Evolutionary conservation across 2,329 filamentous ascomycete genomes (phyloP), one percentile per base, ranked within the genome.

Genomic region (Stachybotrys chartarum): DNA sequence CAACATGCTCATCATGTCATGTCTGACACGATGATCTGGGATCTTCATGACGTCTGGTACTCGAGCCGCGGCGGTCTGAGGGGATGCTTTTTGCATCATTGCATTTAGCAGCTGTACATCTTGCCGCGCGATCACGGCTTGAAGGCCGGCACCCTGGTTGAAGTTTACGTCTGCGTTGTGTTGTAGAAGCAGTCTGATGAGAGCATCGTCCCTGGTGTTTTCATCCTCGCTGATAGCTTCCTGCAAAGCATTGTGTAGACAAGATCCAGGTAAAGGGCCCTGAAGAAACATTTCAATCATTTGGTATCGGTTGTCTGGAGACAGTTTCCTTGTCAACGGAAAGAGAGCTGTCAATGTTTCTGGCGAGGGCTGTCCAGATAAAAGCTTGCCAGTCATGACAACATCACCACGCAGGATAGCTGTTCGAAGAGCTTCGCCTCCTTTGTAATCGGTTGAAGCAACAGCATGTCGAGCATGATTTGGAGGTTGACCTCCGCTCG

Each of bases 151-250:
- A 0, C 80, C 79, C 30, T 78, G 74, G 47, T 78, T 77, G 54
- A 78, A 79, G 58, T 82, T 82, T 44, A 81, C 73, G 51, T 83
- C 80, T 5, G 78, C 78, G 14, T 78, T 75, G 57, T 81, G 70
- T 2, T 73, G 70, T 6, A 85, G 68, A 4, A 84, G 67, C 5
- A 84, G 70, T 7, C 73, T 71, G 54, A 85, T 79, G 11, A 85
- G 66, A 1, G 72, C 70, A 47, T 78, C 74, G 45, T 84, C 81
- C 44, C 79, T 71, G 46, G 72, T 69, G 0, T 75, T 72, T 1
- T 72, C 70, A 12, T 74, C 70, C 47, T 81, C 76, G 14, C 74
- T 72, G 47, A 84, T 76, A n/a, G 78, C 77, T 30, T 77, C 73
- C 56, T 82, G 77, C 2, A 84, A 63, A 2, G 79, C 78, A 0